Percentiles rank a stretch among this genome's conserved stretches.
These are phyloP conservation scores for Aspergillus flavus DNA, from an alignment of 2,329 filamentous ascomycete genomes.

Conservation along the genomic window DNA sequence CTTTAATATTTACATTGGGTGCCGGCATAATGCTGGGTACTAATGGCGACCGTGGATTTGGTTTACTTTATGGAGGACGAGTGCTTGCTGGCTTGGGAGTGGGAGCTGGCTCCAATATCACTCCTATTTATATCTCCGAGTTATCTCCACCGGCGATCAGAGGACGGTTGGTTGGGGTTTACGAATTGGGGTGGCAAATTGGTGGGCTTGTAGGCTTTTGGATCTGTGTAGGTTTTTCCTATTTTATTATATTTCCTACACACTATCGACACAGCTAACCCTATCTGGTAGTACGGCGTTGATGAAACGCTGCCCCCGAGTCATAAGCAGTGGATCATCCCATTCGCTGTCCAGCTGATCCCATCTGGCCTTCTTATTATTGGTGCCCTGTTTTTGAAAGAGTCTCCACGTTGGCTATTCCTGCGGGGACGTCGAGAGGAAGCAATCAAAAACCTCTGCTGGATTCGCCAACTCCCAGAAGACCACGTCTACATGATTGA, in stretches of 20 bases:
- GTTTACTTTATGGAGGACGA: conserved; percentile 59
- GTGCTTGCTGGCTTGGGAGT: conserved; percentile 61
- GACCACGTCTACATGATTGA: conserved; percentile 67
- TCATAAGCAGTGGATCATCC: conserved; percentile 46
- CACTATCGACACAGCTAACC: conserved; percentile 13
- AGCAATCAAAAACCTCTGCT: conserved; percentile 57
- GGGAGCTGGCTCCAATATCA: conserved; percentile 59
- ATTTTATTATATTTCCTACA: conserved; percentile 17
- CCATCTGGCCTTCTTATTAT: conserved; percentile 50
- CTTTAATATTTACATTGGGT: conserved; percentile 68
- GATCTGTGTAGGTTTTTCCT: conserved; percentile 44
- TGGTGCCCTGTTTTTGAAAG: conserved; percentile 63
- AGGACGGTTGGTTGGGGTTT: conserved; percentile 61
- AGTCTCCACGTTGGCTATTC: conserved; percentile 71
- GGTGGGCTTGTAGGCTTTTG: conserved; percentile 55
- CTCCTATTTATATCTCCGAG: conserved; percentile 63
- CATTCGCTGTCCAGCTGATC: conserved; percentile 46
- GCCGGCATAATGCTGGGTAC: conserved; percentile 73
- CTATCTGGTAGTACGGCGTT: conserved; percentile 55
- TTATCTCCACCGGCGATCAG: conserved; percentile 61
- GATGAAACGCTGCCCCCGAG: conserved; percentile 34
- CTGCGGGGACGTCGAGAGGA: conserved; percentile 69
- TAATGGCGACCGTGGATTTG: conserved; percentile 63
- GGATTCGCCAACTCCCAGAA: conserved; percentile 45
- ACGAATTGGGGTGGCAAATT: conserved; percentile 59